Evolutionary conservation across 352 stramenopile genomes (phyloP).

Genomic region (Plasmopara halstedii): DNA sequence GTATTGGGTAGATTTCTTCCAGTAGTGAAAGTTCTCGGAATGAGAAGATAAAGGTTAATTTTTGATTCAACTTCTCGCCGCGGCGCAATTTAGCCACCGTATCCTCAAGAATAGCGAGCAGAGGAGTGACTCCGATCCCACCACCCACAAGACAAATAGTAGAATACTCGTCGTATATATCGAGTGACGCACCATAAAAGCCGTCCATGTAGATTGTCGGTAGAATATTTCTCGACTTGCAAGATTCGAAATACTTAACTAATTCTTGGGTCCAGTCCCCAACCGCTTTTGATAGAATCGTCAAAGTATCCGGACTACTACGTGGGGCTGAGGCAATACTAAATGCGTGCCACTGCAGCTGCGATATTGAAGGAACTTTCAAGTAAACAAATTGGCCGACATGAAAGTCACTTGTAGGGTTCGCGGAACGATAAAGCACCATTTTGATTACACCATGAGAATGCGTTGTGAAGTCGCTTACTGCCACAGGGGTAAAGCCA

Average conservation of each 20-base stretch:
- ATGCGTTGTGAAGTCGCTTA: slow-evolving; percentile 24
- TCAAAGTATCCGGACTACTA: slow-evolving; percentile 24
- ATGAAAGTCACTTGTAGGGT: slow-evolving; percentile 14
- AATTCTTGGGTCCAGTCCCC: slow-evolving; percentile 42
- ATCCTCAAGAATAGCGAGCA: slow-evolving; percentile 45
- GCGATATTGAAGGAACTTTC: slow-evolving; percentile 34
- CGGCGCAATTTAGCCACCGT: slow-evolving; percentile 17
- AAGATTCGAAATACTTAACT: slow-evolving; percentile 27
- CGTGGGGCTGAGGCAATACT: slow-evolving; percentile 36
- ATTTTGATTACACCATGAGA: slow-evolving; percentile 27
- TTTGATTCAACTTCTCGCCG: slow-evolving; percentile 8
- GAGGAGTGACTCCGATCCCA: slow-evolving; percentile 39
- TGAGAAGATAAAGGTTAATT: slow-evolving; percentile 36
- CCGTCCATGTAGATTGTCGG: slow-evolving; percentile 48
- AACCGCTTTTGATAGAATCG: slow-evolving; percentile 38
- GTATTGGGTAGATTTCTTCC: slow-evolving; percentile 33
- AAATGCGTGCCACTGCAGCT: slow-evolving; percentile 45
- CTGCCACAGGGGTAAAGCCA: slow-evolving; percentile 15
- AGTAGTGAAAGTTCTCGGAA: slow-evolving; percentile 35
- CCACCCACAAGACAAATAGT: slow-evolving; percentile 40
- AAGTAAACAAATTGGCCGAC: slow-evolving; percentile 41
- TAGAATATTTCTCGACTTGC: slow-evolving; percentile 13
- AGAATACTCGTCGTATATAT: slow-evolving; percentile 31
- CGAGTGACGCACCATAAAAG: slow-evolving; percentile 42
- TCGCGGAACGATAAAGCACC: slow-evolving; percentile 18